Percentiles rank a stretch among this genome's conserved stretches.
phyloP scores from a whole-genome alignment of 257 asterid species.

The Misopates orontium region DNA sequence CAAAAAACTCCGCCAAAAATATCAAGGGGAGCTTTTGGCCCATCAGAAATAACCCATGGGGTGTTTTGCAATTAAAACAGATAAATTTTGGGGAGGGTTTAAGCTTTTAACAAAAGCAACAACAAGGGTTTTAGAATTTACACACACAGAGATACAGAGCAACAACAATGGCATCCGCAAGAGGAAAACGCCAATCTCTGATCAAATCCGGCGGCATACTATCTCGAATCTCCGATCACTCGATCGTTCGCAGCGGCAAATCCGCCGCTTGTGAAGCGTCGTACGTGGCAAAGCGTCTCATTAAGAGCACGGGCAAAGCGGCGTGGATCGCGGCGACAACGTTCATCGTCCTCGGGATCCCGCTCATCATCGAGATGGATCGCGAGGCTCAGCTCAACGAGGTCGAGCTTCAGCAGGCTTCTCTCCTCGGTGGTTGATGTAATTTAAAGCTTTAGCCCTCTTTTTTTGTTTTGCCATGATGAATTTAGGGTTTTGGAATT shows the following conservation, averaged over 20 bases:
- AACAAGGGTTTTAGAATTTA: conserved; percentile 25
- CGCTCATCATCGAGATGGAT: conserved; percentile 65
- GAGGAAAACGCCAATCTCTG: conserved; percentile 16
- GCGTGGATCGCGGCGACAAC: conserved; percentile 67
- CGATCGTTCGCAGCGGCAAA: conserved; percentile 46
- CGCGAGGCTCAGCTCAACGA: conserved; percentile 63
- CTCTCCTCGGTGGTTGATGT: conserved; percentile 55
- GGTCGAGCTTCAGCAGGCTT: conserved; percentile 56
- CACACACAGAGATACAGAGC: not conserved
- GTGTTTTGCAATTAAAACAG: too few relatives aligned
- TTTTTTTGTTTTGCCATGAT: not conserved
- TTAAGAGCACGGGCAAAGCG: conserved; percentile 72
- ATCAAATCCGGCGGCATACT: conserved; percentile 31
- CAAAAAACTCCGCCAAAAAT: too few relatives aligned
- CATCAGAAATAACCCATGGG: too few relatives aligned
- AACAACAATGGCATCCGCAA: conserved; percentile 24
- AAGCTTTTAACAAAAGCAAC: not conserved
- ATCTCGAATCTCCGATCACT: conserved; percentile 41
- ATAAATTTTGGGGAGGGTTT: conserved; percentile 10
- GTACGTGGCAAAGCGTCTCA: conserved; percentile 54
- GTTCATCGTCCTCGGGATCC: conserved; percentile 57
- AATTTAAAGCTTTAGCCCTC: not conserved
- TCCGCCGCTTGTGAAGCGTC: conserved; percentile 47
- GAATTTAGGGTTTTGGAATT: conserved; percentile 17
- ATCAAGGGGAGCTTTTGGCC: too few relatives aligned